These are phyloP conservation scores for Oemleria cerasiformis DNA, from an alignment of 306 rosid genomes.

Conservation along the genomic window DNA sequence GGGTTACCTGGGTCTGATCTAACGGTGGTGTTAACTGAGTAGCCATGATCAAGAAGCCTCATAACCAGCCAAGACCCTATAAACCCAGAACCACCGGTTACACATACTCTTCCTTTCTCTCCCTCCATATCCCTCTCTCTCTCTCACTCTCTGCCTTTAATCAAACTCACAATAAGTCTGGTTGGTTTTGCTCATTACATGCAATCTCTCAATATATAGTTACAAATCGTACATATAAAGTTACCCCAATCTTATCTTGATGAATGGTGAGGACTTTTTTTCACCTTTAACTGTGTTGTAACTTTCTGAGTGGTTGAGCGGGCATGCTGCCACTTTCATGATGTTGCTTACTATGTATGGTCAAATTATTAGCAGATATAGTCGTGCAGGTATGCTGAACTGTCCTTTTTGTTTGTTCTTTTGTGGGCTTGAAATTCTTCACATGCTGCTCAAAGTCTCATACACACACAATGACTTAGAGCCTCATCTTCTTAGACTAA, in stretches of 20 bases:
- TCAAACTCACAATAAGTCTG: not conserved
- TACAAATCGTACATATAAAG: no score
- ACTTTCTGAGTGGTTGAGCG: not conserved
- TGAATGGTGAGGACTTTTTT: not conserved
- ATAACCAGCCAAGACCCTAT: slow-evolving; percentile 48
- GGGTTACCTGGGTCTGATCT: slow-evolving; percentile 40
- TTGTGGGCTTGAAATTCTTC: no score
- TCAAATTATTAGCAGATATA: no score
- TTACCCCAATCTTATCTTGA: not conserved
- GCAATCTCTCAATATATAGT: no score
- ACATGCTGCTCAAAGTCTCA: no score
- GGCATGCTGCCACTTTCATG: not conserved
- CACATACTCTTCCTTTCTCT: slow-evolving; percentile 41
- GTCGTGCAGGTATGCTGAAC: no score
- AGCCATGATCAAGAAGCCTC: slow-evolving; percentile 51
- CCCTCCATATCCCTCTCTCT: slow-evolving; percentile 27
- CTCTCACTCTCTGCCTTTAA: not conserved
- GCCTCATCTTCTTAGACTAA: no score
- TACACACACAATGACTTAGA: no score
- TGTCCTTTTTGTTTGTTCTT: no score
- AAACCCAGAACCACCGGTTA: slow-evolving; percentile 52
- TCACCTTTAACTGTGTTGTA: not conserved
- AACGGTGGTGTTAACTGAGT: slow-evolving; percentile 43
- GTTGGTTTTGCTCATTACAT: not conserved
- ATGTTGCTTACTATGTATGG: no score